Percentiles rank a stretch among this genome's conserved stretches.
Evolutionary conservation across 2,329 filamentous ascomycete species (phyloP).

Genomic region (Fusarium nelsonii): DNA sequence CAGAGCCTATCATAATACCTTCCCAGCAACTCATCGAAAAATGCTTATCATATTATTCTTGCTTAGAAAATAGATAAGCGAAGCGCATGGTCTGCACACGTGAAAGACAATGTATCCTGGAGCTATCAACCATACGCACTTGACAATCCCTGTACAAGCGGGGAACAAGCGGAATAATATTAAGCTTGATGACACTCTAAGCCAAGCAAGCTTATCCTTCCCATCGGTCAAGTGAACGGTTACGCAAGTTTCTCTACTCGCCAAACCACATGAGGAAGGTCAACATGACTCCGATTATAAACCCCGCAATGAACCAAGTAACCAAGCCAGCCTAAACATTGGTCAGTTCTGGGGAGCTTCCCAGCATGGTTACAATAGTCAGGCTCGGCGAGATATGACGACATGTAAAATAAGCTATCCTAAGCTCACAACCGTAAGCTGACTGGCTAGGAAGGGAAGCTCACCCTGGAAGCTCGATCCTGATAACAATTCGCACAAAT

Average conservation of each 20-base stretch:
- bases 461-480: not conserved
- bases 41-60: no score
- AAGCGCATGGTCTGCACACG: no score
- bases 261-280: constrained; percentile 37
- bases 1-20: constrained; percentile 28
- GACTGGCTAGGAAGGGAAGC: constrained; percentile 33
- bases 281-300: constrained; percentile 5
- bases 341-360: constrained; percentile 24
- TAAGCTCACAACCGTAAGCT: constrained; percentile 37
- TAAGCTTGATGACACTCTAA: constrained; percentile 11
- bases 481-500: constrained; percentile 29
- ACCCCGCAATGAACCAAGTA: constrained; percentile 33
- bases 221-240: constrained; percentile 1
- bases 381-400: constrained; percentile 31
- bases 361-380: constrained; percentile 30
- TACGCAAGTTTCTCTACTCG: constrained; percentile 29
- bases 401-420: constrained; percentile 31
- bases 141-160: not conserved
- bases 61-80: no score
- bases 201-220: constrained; percentile 10
- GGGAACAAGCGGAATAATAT: constrained; percentile 2
- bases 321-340: constrained; percentile 20
- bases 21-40: no score
- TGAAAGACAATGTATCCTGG: no score
- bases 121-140: no score